These are phyloP conservation scores for Xylaria castorea DNA, from an alignment of 495 filamentous ascomycete species.

Conservation along the genomic window DNA sequence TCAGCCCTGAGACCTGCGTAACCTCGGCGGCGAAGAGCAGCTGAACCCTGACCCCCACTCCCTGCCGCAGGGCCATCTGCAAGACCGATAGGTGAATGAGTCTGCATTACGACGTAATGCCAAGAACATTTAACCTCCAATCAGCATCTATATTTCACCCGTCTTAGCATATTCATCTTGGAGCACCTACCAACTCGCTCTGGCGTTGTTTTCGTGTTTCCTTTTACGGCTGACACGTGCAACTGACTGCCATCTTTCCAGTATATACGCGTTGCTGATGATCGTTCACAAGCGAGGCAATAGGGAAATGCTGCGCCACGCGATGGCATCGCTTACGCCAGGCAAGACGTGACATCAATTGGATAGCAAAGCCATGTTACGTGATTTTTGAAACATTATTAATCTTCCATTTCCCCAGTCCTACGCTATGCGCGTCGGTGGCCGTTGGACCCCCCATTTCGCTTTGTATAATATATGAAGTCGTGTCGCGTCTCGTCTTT, in stretches of 20 bases:
- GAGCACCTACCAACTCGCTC: not conserved
- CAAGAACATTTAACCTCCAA: not conserved
- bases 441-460: not conserved
- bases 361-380: not conserved
- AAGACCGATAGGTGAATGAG: slow-evolving; percentile 5
- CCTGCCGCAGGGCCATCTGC: slow-evolving; percentile 1
- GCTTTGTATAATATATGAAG: slow-evolving; percentile 7
- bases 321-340: not conserved
- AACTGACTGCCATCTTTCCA: not conserved
- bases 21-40: not conserved
- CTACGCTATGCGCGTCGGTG: not conserved
- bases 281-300: not conserved
- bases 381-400: slow-evolving; percentile 10
- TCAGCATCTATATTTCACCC: not conserved
- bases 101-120: slow-evolving; percentile 5
- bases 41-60: not conserved
- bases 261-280: slow-evolving; percentile 7
- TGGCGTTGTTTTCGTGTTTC: slow-evolving; percentile 20
- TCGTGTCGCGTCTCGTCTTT: slow-evolving; percentile 10
- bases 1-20: slow-evolving; percentile 1
- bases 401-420: slow-evolving; percentile 4
- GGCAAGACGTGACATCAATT: slow-evolving; percentile 15
- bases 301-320: slow-evolving; percentile 13
- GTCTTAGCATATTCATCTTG: not conserved
- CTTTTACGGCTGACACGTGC: slow-evolving; percentile 19